phyloP scores from a whole-genome alignment of 345 rosid species.

The Eucalyptus brandiana region DNA sequence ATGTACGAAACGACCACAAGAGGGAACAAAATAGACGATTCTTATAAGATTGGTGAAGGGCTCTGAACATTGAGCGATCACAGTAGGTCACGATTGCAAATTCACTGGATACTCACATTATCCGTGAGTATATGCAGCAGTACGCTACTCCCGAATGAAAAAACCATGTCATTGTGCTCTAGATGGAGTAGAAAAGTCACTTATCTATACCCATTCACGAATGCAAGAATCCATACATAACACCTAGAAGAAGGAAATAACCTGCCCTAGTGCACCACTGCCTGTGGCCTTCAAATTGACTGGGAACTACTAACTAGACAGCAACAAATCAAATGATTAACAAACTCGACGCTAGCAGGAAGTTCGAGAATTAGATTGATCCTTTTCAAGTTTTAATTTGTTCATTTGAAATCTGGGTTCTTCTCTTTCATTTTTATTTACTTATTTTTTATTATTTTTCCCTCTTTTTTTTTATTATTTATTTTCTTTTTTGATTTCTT shows the following conservation, averaged over 20 bases:
- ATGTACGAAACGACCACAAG: not conserved
- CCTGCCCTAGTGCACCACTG: not conserved
- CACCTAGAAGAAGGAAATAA: not conserved
- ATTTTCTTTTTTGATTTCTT: too few relatives aligned
- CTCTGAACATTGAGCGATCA: not conserved
- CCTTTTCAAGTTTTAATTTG: too few relatives aligned
- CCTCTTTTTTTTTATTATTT: too few relatives aligned
- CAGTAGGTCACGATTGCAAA: not conserved
- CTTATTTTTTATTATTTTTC: too few relatives aligned
- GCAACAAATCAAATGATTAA: not conserved
- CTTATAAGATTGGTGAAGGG: not conserved
- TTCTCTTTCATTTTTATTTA: too few relatives aligned
- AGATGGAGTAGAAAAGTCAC: not conserved
- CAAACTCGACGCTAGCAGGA: not conserved
- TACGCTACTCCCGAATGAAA: not conserved
- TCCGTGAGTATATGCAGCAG: not conserved
- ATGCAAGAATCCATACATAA: not conserved
- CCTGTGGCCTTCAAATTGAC: not conserved
- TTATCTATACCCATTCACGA: not conserved
- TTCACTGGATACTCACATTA: not conserved
- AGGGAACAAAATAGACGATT: not conserved
- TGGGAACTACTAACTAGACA: not conserved
- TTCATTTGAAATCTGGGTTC: too few relatives aligned
- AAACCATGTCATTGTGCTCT: not conserved
- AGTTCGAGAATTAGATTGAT: too few relatives aligned